These are phyloP conservation scores for Suhomyces taliae DNA, from an alignment of 1,139 yeast species.

Conservation along the genomic window DNA sequence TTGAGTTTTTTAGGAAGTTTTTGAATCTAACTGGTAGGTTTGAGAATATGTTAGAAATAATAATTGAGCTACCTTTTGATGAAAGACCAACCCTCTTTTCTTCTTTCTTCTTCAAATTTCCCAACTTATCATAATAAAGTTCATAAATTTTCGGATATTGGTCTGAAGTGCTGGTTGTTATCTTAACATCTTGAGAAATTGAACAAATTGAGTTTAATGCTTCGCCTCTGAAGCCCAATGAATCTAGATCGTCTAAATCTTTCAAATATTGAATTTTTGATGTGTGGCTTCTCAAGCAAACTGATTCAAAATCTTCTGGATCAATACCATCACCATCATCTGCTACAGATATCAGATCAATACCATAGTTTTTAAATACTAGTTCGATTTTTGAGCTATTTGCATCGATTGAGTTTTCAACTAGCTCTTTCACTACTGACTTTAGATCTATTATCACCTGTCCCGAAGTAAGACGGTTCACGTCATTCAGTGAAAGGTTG, in stretches of 20 bases:
- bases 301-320: conserved; percentile 52
- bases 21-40: conserved; percentile 72
- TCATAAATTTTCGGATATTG: conserved; percentile 58
- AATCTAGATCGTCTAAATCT: conserved; percentile 51
- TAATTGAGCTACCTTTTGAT: conserved; percentile 58
- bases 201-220: conserved; percentile 75
- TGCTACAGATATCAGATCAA: conserved; percentile 66
- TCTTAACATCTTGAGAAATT: conserved; percentile 47
- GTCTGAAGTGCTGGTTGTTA: conserved; percentile 55
- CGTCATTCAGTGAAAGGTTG: conserved; percentile 32
- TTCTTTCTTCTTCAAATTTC: conserved; percentile 39
- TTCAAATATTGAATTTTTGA: conserved; percentile 68
- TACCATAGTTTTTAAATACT: conserved; percentile 65
- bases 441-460: conserved; percentile 83
- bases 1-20: conserved; percentile 66
- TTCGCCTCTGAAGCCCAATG: conserved; percentile 85
- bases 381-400: conserved; percentile 65
- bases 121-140: conserved; percentile 54
- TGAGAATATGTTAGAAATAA: conserved; percentile 54
- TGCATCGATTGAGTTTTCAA: conserved; percentile 88
- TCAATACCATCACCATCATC: conserved; percentile 83
- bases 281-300: conserved; percentile 77
- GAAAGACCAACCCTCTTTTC: conserved; percentile 36
- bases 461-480: conserved; percentile 83
- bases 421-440: conserved; percentile 77